These are phyloP conservation scores for Pseudogymnoascus sp. DNA, from an alignment of 2,329 filamentous ascomycete species.

Conservation along the genomic window DNA sequence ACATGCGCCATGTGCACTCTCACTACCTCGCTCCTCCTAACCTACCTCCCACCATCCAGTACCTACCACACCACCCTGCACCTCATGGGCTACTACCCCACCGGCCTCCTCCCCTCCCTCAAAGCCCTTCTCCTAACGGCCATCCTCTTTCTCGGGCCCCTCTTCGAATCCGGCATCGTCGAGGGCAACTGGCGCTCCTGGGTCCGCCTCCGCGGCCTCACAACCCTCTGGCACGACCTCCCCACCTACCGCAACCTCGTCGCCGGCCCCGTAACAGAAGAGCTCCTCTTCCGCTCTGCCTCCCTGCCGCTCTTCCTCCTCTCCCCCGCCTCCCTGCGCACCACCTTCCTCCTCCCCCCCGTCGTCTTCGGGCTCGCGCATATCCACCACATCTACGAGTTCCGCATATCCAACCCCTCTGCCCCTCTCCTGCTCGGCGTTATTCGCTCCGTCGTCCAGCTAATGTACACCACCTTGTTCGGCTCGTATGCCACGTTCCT, in stretches of 20 bases:
- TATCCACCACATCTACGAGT: conserved; percentile 93
- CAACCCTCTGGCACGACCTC: conserved; percentile 61
- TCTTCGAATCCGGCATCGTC: conserved; percentile 71
- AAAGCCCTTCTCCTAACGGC: conserved; percentile 62
- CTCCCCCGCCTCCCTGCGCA: conserved; percentile 36
- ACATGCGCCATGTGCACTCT: conserved; percentile 63
- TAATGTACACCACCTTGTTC: conserved; percentile 85
- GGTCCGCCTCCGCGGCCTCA: conserved; percentile 46
- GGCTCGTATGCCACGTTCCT: conserved; percentile 89
- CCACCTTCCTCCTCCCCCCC: conserved; percentile 72
- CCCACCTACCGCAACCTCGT: conserved; percentile 80
- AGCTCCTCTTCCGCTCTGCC: conserved; percentile 84
- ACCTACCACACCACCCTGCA: conserved; percentile 51
- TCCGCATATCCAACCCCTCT: conserved; percentile 68
- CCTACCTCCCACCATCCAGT: conserved; percentile 50
- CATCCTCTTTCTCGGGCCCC: conserved; percentile 72
- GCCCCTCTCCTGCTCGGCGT: conserved; percentile 55
- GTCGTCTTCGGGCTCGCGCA: conserved; percentile 90
- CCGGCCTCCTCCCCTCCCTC: conserved; percentile 54
- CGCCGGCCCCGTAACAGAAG: conserved; percentile 82
- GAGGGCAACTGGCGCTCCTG: conserved; percentile 62
- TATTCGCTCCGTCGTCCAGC: conserved; percentile 69
- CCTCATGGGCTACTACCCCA: conserved; percentile 73
- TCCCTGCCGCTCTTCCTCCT: conserved; percentile 75
- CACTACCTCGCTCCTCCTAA: conserved; percentile 58